These are phyloP conservation scores for Xylaria sp. DNA, from an alignment of 2,329 filamentous ascomycete species.

Conservation along the genomic window DNA sequence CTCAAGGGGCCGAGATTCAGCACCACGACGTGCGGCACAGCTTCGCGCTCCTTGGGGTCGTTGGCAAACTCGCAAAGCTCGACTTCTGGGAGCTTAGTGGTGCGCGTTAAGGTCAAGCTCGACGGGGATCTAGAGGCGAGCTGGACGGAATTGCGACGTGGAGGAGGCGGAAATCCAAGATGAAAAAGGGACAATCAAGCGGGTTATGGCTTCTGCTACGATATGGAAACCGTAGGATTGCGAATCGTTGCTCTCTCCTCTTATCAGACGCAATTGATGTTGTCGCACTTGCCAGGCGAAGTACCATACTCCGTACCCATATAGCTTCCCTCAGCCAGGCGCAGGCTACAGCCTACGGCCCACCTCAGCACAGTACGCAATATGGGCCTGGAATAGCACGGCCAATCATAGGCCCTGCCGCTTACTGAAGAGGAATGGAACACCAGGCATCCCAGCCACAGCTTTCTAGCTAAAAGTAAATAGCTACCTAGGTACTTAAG, in stretches of 20 bases:
- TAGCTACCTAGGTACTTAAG: too few relatives aligned
- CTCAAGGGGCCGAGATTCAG: conserved; percentile 2
- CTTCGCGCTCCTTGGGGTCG: conserved; percentile 9
- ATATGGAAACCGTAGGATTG: background rate
- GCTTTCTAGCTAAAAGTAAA: background rate
- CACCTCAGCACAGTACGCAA: background rate
- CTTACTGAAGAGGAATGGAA: conserved; percentile 7
- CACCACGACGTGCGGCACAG: conserved; percentile 14
- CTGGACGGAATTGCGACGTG: background rate
- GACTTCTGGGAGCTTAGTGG: conserved; percentile 7
- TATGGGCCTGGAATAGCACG: conserved; percentile 7
- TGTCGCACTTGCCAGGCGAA: conserved; percentile 24
- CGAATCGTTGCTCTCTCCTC: conserved; percentile 12
- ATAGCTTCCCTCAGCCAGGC: conserved; percentile 26
- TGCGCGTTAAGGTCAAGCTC: conserved; percentile 24
- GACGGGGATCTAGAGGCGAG: background rate
- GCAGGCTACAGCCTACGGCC: conserved; percentile 3
- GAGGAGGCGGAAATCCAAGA: background rate
- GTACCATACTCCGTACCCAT: background rate
- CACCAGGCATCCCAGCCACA: conserved; percentile 11
- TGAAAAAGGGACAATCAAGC: background rate
- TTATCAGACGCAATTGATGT: conserved; percentile 28
- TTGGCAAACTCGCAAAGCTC: conserved; percentile 8
- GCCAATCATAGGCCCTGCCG: conserved; percentile 25
- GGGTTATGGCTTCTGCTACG: background rate